Conservation (phyloP, 495 filamentous ascomycete genomes). For the Bathelium albidoporum region DNA sequence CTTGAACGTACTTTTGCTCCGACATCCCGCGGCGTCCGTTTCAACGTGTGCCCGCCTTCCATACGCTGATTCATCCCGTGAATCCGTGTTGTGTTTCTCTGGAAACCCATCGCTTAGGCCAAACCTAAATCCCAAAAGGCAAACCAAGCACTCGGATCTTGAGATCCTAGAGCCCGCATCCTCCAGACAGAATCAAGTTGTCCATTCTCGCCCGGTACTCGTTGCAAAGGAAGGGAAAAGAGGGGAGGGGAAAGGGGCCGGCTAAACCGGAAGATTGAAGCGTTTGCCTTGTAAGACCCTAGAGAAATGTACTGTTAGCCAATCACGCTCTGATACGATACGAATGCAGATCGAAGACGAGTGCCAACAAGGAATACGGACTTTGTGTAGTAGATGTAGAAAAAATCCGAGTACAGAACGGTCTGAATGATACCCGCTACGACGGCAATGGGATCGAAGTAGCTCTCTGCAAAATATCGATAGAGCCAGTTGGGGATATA, state of each 20-base stretch:
- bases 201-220: neutral
- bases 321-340: neutral
- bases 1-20: neutral
- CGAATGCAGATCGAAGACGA: neutral
- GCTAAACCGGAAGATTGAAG: conserved; percentile 24
- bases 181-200: neutral
- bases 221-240: neutral
- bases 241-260: too few relatives aligned
- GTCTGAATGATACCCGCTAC: conserved; percentile 87
- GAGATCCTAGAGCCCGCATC: too few relatives aligned
- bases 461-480: conserved; percentile 64
- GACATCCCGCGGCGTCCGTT: neutral
- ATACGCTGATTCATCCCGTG: neutral
- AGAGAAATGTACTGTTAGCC: neutral
- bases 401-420: conserved; percentile 94
- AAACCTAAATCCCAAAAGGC: neutral
- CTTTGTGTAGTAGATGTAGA: conserved; percentile 98
- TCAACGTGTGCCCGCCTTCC: too few relatives aligned
- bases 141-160: neutral
- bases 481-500: conserved; percentile 99
- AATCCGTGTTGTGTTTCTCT: neutral
- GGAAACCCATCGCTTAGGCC: neutral
- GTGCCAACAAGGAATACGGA: conserved; percentile 32
- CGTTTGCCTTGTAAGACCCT: conserved; percentile 25
- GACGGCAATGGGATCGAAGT: conserved; percentile 73